Base-by-base conservation (phyloP, 805 yeast genomes). In the Wickerhamiella musiphila region DNA sequence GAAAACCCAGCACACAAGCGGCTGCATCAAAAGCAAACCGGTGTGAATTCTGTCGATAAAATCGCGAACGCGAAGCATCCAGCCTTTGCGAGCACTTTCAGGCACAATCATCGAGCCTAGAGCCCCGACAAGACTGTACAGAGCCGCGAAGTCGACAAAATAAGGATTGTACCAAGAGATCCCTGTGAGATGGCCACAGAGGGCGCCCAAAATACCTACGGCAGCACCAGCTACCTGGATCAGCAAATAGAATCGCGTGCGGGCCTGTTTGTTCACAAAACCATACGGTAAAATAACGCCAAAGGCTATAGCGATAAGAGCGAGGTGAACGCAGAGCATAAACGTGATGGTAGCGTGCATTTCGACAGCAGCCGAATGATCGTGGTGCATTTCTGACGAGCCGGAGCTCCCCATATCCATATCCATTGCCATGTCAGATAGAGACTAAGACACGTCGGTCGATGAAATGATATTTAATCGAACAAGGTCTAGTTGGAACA, bases 1-100 rank as follows among this genome's bases (percentile, higher is more conserved):
- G 41, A 79, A 72, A 7, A 83, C 74, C 78, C 92, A 81, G 6
- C 92, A 90, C 18, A 58, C 39, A 5, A 58, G 40, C 5, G 65
- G 65, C 39, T 59, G 54, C 21, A 48, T 26, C n/a, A 52, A 34
- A 4, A 58, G 52, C 6, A 51, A 39, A 2, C 51, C 37, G 23
- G 41, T 35, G 35, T 57, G 61, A 9, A 45, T 40, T 24, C 44
- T 31, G 34, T 50, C 46, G 28, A 55, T 33, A 13, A 37, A 42
- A 8, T 33, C 29, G 15, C 55, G 48, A 22, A 60, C 35, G 29
- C 43, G 47, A 24, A 56, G 50, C 16, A 54, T 36, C 8, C 54
- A 33, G 20, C 61, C 61, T 30, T 47, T 45, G 24, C 51, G 53
- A 20, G 55, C 45, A 37, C 57, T 61, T 24, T 57, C 40, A 30